phyloP scores from a whole-genome alignment of 306 rosid species.

The Gleditsia sinensis region DNA sequence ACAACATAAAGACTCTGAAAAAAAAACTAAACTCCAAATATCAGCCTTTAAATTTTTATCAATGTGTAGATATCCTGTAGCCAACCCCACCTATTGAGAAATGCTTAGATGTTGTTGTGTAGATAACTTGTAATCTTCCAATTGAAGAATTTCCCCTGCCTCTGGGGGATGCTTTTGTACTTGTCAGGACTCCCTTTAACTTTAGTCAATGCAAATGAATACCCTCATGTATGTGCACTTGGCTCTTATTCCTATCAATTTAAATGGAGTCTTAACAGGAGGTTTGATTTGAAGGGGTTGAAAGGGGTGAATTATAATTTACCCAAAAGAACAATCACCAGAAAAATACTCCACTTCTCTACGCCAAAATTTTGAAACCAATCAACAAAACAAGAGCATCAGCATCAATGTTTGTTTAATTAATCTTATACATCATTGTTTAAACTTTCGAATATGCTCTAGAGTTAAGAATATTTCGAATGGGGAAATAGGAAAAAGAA shows the following conservation, averaged over 20 bases:
- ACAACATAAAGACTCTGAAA: not conserved
- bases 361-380: not conserved
- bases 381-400: not conserved
- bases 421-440: not conserved
- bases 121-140: no score
- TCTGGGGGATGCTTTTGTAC: not conserved
- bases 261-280: not conserved
- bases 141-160: no score
- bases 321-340: not conserved
- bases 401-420: not conserved
- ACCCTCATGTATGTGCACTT: not conserved
- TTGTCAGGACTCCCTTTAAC: no score
- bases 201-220: no score
- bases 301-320: not conserved
- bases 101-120: no score
- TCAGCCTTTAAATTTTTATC: not conserved
- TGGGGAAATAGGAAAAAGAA: not conserved
- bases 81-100: no score
- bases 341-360: not conserved
- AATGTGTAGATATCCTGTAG: not conserved
- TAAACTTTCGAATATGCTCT: not conserved
- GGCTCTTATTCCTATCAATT: no score
- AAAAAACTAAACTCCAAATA: not conserved
- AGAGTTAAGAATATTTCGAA: not conserved
- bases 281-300: not conserved